These are phyloP conservation scores for Hanseniaspora lachancei DNA, from an alignment of 805 yeast species.

Conservation along the genomic window DNA sequence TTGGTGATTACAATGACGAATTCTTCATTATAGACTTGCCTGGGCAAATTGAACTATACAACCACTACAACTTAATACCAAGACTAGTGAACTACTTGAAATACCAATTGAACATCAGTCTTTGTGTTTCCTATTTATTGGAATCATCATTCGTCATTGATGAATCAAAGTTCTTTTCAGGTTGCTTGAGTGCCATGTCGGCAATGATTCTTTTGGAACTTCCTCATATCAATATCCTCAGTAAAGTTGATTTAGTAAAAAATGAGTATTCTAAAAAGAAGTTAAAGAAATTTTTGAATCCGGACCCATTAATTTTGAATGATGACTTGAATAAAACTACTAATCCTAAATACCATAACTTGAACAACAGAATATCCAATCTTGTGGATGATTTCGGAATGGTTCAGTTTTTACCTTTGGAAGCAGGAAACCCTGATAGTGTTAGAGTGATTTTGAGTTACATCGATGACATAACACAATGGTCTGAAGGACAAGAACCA, in stretches of 20 bases:
- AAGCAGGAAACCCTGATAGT: slow-evolving; percentile 60
- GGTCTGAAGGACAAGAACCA: slow-evolving; percentile 95
- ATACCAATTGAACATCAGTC: slow-evolving; percentile 62
- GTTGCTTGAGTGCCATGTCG: slow-evolving; percentile 92
- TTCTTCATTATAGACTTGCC: slow-evolving; percentile 92
- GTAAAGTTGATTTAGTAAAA: slow-evolving; percentile 76
- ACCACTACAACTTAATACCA: slow-evolving; percentile 89
- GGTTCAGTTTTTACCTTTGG: slow-evolving; percentile 92
- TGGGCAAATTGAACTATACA: slow-evolving; percentile 88
- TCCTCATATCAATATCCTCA: slow-evolving; percentile 84
- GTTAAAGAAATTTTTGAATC: slow-evolving; percentile 72
- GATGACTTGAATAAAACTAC: slow-evolving; percentile 37
- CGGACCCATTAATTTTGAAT: slow-evolving; percentile 69
- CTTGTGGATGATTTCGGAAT: slow-evolving; percentile 95
- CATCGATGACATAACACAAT: slow-evolving; percentile 93
- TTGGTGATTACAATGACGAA: slow-evolving; percentile 92
- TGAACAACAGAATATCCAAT: slow-evolving; percentile 74
- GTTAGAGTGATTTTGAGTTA: slow-evolving; percentile 75
- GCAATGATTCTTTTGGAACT: slow-evolving; percentile 92
- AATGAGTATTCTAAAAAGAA: slow-evolving; percentile 64
- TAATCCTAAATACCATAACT: slow-evolving; percentile 51
- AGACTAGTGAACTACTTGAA: slow-evolving; percentile 75
- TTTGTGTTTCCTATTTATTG: slow-evolving; percentile 83
- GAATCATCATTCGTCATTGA: slow-evolving; percentile 94
- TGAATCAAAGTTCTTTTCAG: slow-evolving; percentile 82